A percentile compares a stretch with the other conserved stretches of the same genome.
Conservation (phyloP, 2,329 filamentous ascomycete species). For the Xylariaceae sp. region DNA sequence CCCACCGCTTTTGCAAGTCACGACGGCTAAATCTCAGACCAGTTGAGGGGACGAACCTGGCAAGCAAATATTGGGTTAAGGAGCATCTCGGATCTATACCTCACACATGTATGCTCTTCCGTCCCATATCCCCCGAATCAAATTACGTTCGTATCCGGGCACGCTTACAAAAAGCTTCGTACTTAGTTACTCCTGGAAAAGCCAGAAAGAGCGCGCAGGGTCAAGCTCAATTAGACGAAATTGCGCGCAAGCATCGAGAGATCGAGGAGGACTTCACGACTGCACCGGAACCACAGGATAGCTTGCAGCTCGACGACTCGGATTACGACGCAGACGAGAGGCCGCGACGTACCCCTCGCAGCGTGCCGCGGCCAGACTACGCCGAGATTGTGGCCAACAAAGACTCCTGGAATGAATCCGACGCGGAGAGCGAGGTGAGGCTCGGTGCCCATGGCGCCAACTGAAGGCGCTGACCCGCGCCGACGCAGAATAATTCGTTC, state of each 20-base stretch:
- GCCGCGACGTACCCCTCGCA: conserved; percentile 16
- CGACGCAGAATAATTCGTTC: conserved; percentile 8
- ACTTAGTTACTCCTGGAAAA: conserved; percentile 14
- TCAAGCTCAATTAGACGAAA: conserved; percentile 5
- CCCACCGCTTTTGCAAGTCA: background rate
- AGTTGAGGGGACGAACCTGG: conserved; percentile 21
- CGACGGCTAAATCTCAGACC: background rate
- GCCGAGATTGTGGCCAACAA: conserved; percentile 20
- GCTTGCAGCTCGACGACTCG: conserved; percentile 4
- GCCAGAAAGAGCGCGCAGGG: conserved; percentile 3
- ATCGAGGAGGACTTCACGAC: conserved; percentile 14
- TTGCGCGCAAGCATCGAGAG: conserved; percentile 8
- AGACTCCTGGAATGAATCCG: conserved; percentile 16
- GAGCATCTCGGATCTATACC: conserved; percentile 19
- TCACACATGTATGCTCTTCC: conserved; percentile 19
- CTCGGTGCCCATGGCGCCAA: background rate
- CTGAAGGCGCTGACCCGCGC: conserved; percentile 1
- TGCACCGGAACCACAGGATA: conserved; percentile 6
- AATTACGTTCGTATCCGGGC: no score
- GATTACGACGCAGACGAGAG: conserved; percentile 12
- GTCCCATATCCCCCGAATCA: background rate
- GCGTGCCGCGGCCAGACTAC: conserved; percentile 20
- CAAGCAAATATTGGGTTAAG: conserved; percentile 21
- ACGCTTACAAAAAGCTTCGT: no score
- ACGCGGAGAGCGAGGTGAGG: conserved; percentile 16